Conservation (phyloP, 192 early-diverging fungal genomes). For the Blastocladiella britannica region DNA sequence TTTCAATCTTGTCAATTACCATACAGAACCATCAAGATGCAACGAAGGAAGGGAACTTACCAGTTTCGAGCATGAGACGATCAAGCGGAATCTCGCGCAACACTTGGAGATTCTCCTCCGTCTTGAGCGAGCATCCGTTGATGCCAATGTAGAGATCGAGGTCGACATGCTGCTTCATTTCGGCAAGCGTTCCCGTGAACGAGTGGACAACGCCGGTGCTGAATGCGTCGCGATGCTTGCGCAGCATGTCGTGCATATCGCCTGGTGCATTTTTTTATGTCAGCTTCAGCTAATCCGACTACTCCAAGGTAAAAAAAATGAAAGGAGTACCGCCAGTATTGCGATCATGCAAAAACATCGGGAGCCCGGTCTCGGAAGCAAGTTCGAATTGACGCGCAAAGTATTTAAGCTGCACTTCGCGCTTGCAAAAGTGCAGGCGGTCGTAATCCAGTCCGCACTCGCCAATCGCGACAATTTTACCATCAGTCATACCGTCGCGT, state of each 20-base stretch:
- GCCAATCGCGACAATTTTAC: slow-evolving; percentile 70
- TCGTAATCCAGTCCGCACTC: slow-evolving; percentile 96
- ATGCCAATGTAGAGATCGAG: slow-evolving; percentile 77
- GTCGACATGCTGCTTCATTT: slow-evolving; percentile 31
- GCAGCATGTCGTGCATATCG: slow-evolving; percentile 12
- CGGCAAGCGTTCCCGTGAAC: slow-evolving; percentile 54
- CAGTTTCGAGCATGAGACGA: slow-evolving; percentile 74
- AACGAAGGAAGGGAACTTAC: slow-evolving; percentile 8
- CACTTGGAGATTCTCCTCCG: slow-evolving; percentile 58
- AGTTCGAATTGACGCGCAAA: slow-evolving; percentile 68
- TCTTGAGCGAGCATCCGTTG: slow-evolving; percentile 88
- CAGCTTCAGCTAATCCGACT: background rate
- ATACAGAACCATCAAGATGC: background rate
- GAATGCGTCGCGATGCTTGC: slow-evolving; percentile 35
- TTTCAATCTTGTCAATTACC: background rate
- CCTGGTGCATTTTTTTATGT: slow-evolving; percentile 5
- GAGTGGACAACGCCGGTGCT: slow-evolving; percentile 70
- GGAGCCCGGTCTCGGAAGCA: slow-evolving; percentile 49
- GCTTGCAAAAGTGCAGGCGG: slow-evolving; percentile 59
- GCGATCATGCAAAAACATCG: slow-evolving; percentile 81
- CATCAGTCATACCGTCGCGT: slow-evolving; percentile 13
- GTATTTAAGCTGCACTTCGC: slow-evolving; percentile 46
- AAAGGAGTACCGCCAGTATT: slow-evolving; percentile 33
- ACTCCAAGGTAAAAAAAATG: background rate
- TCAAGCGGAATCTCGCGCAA: slow-evolving; percentile 52